phyloP scores from a whole-genome alignment of 176 grass and related monocot species.

The Microstegium vimineum region DNA sequence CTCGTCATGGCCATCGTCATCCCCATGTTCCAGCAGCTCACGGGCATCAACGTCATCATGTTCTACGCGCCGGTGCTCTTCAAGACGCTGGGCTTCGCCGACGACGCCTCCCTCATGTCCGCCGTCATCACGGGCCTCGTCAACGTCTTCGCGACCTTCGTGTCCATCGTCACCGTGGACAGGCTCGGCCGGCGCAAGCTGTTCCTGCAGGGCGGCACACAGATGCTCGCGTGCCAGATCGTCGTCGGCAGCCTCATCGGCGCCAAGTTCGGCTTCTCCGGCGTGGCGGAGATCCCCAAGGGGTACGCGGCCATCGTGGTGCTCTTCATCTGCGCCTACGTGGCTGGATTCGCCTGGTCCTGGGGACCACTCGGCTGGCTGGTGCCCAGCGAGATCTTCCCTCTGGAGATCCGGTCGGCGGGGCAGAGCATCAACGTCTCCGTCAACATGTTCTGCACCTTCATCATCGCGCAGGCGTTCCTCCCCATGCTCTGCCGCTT shows the following conservation, averaged over 20 bases:
- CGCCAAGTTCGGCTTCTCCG: conserved; percentile 71
- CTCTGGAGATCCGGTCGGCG: conserved; percentile 90
- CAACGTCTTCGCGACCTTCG: conserved; percentile 82
- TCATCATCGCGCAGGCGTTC: conserved; percentile 86
- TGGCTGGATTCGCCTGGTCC: conserved; percentile 92
- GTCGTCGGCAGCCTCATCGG: conserved; percentile 69
- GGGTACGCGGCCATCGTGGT: conserved; percentile 67
- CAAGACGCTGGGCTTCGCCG: conserved; percentile 85
- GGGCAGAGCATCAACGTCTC: conserved; percentile 96
- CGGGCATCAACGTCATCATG: conserved; percentile 81
- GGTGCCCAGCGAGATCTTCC: conserved; percentile 97
- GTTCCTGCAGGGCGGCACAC: conserved; percentile 72
- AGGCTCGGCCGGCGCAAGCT: conserved; percentile 36
- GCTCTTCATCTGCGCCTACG: conserved; percentile 90
- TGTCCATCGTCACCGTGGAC: conserved; percentile 48
- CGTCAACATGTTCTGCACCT: conserved; percentile 95
- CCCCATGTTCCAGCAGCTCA: conserved; percentile 81
- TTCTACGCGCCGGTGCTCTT: conserved; percentile 80
- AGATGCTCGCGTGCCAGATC: conserved; percentile 81
- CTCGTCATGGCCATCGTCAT: conserved; percentile 74
- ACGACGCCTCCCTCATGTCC: conserved; percentile 72
- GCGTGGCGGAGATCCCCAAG: conserved; percentile 63
- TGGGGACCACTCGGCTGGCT: conserved; percentile 97
- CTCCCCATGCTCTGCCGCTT: conserved; percentile 87
- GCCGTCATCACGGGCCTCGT: conserved; percentile 83